Conservation (phyloP, 768 basidiomycete species). For the Hericium erinaceus region DNA sequence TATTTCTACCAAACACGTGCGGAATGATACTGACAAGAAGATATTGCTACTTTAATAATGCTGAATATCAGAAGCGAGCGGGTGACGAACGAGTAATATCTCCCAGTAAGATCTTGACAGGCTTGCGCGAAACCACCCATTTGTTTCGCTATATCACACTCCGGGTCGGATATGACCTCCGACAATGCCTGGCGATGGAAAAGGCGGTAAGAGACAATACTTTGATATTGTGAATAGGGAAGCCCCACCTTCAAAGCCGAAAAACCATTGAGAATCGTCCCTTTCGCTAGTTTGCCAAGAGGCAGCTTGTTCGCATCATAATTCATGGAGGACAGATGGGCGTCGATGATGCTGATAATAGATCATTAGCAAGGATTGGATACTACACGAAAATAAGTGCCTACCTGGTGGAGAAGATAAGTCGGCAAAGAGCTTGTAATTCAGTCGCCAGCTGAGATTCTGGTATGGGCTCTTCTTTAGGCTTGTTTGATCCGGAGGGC, state of each 20-base stretch:
- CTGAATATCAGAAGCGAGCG: not conserved
- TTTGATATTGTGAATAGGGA: not conserved
- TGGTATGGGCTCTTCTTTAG: constrained; percentile 31
- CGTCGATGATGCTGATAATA: constrained; percentile 37
- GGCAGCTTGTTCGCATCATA: constrained; percentile 60
- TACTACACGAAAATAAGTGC: constrained; percentile 1
- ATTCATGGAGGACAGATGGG: constrained; percentile 50
- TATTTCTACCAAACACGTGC: constrained; percentile 45
- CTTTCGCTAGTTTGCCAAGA: constrained; percentile 54
- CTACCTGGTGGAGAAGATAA: constrained; percentile 45
- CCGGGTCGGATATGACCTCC: constrained; percentile 42
- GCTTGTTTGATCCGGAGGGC: constrained; percentile 7
- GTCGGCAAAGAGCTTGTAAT: constrained; percentile 39
- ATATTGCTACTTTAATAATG: too few relatives aligned
- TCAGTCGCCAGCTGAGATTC: constrained; percentile 34
- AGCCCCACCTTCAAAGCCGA: constrained; percentile 40
- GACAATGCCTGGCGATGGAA: constrained; percentile 5
- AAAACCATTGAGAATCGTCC: constrained; percentile 51
- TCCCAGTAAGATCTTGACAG: constrained; percentile 37
- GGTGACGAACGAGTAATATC: constrained; percentile 46
- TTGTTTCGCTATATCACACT: constrained; percentile 28
- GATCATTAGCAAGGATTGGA: not conserved
- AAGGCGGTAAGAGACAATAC: not conserved
- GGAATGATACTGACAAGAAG: constrained; percentile 41
- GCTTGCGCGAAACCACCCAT: constrained; percentile 31